These are phyloP conservation scores for Abelmoschus esculentus DNA, from an alignment of 345 rosid genomes.

Conservation along the genomic window DNA sequence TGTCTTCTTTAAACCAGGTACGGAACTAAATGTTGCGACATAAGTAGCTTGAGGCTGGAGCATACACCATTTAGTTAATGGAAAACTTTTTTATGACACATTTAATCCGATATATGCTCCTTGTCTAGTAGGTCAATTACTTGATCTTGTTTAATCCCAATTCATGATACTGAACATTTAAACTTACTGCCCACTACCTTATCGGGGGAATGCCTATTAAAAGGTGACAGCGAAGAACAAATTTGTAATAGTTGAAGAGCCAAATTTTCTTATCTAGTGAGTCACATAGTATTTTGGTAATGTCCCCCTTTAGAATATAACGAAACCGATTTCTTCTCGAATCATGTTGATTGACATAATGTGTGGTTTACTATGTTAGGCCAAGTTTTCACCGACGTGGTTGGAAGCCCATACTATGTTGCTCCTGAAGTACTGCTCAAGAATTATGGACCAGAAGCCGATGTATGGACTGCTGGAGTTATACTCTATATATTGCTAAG, in stretches of 20 bases:
- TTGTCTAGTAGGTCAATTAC: background rate
- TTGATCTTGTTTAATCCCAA: background rate
- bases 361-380: constrained; percentile 35
- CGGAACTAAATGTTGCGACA: background rate
- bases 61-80: background rate
- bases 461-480: constrained; percentile 99
- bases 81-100: background rate
- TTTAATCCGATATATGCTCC: background rate
- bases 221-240: background rate
- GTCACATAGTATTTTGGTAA: background rate
- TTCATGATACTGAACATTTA: background rate
- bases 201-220: background rate
- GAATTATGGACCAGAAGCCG: constrained; percentile 87
- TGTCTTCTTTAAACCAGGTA: constrained; percentile 96
- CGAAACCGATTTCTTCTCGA: background rate
- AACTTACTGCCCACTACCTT: background rate
- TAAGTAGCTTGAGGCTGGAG: background rate
- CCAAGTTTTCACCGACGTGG: constrained; percentile 90
- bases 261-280: background rate
- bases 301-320: background rate
- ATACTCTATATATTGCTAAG: constrained; percentile 89
- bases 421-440: constrained; percentile 97
- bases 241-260: background rate
- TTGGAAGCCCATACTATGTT: constrained; percentile 95
- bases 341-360: constrained; percentile 7